These are phyloP conservation scores for Cryptosporidium canis DNA, from an alignment of 169 alveolate genomes.

Conservation along the genomic window DNA sequence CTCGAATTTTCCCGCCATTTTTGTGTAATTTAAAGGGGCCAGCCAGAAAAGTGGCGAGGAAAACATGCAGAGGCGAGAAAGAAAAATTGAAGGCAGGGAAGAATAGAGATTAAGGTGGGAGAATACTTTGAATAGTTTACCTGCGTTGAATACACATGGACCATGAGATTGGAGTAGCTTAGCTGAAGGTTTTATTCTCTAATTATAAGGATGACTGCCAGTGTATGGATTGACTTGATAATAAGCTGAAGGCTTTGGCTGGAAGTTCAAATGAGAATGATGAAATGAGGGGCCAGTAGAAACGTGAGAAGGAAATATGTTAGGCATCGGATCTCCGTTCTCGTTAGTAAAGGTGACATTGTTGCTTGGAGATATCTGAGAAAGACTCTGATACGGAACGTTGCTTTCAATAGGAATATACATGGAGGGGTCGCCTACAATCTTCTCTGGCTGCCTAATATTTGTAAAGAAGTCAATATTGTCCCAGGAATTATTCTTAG, in stretches of 20 bases:
- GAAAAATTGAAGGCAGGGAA: neutral
- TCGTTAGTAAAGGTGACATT: neutral
- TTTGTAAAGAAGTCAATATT: slow-evolving; percentile 48
- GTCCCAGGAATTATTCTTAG: slow-evolving; percentile 56
- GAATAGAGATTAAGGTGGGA: neutral
- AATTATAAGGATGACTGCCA: neutral
- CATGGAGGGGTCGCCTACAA: neutral
- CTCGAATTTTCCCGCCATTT: neutral
- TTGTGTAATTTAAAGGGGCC: neutral
- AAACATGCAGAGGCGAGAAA: neutral
- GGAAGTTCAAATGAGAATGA: neutral
- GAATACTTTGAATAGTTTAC: neutral
- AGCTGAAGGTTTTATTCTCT: neutral
- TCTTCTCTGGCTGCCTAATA: slow-evolving; percentile 36
- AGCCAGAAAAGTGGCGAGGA: neutral
- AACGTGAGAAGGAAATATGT: slow-evolving; percentile 11
- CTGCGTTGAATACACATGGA: neutral
- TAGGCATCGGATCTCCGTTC: slow-evolving; percentile 10
- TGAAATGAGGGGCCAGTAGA: neutral
- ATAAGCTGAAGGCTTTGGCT: slow-evolving; percentile 5
- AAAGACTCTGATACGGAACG: slow-evolving; percentile 49
- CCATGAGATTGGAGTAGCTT: neutral
- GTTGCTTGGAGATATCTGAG: slow-evolving; percentile 12
- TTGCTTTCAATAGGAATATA: slow-evolving; percentile 28
- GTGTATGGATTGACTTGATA: slow-evolving; percentile 54